Percentiles rank a stretch among this genome's conserved stretches.
Conservation (phyloP, 768 basidiomycete genomes). For the Mrakia blollopis region DNA sequence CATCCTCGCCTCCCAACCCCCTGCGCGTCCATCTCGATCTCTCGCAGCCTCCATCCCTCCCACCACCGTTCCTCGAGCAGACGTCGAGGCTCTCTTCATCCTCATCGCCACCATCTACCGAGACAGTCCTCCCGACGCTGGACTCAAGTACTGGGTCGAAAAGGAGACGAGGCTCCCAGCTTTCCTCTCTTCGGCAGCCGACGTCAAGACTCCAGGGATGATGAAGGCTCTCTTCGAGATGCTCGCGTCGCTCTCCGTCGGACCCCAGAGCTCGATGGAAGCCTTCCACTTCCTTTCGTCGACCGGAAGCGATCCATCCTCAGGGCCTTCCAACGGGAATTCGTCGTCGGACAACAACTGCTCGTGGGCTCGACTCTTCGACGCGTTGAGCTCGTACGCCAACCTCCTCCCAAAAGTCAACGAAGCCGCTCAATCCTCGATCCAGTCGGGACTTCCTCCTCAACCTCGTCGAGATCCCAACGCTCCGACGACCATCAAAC, state of each 20-base stretch:
- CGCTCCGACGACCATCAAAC: conserved; percentile 47
- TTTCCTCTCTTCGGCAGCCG: conserved; percentile 85
- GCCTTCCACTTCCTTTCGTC: conserved; percentile 83
- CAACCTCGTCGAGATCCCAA: conserved; percentile 22
- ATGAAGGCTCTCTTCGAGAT: conserved; percentile 80
- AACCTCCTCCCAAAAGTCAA: conserved; percentile 50
- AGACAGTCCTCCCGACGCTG: conserved; percentile 65
- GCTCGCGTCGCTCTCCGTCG: conserved; percentile 75
- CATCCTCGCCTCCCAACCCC: conserved; percentile 58
- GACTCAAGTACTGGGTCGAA: conserved; percentile 76
- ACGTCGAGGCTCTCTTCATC: conserved; percentile 75
- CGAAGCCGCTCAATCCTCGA: conserved; percentile 39
- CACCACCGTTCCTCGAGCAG: conserved; percentile 55
- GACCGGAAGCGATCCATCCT: conserved; percentile 10
- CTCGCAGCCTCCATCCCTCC: conserved; percentile 4
- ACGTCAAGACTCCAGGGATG: conserved; percentile 66
- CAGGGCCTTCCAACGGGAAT: conserved; percentile 44
- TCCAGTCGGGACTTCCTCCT: not conserved
- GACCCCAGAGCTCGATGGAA: conserved; percentile 75
- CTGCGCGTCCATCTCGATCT: conserved; percentile 54
- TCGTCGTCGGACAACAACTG: conserved; percentile 50
- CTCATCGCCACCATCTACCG: conserved; percentile 78
- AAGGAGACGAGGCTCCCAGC: conserved; percentile 59
- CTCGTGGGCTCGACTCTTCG: conserved; percentile 74
- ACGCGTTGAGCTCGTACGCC: conserved; percentile 69